phyloP scores from a whole-genome alignment of 257 asterid species.

The Capsicum pubescens region DNA sequence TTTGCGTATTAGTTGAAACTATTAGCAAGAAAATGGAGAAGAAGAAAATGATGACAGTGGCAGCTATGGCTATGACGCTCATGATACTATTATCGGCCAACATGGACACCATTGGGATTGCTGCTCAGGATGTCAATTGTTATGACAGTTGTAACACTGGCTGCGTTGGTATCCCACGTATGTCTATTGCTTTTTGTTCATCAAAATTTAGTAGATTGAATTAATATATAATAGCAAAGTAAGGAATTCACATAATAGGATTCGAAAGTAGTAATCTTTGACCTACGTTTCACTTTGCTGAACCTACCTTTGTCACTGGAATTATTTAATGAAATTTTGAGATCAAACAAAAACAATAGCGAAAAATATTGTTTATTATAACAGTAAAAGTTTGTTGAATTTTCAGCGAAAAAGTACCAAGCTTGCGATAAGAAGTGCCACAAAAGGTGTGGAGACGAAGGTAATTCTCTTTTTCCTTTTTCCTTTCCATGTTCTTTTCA shows the following conservation, averaged over 20 bases:
- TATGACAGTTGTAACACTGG: slow-evolving; percentile 51
- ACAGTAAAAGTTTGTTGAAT: background rate
- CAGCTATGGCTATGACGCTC: slow-evolving; percentile 35
- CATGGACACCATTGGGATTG: slow-evolving; percentile 38
- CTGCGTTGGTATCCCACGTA: slow-evolving; percentile 49
- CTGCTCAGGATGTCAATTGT: slow-evolving; percentile 48
- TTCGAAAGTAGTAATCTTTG: no score
- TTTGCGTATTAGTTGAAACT: no score
- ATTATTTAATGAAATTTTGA: no score
- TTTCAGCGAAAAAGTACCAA: slow-evolving; percentile 40
- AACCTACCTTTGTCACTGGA: no score
- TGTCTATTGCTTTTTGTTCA: background rate
- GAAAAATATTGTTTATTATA: background rate
- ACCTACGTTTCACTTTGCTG: no score
- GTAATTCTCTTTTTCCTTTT: slow-evolving; percentile 26
- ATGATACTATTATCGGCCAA: slow-evolving; percentile 42
- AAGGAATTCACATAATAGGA: no score
- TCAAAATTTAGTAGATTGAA: background rate
- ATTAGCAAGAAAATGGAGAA: slow-evolving; percentile 35
- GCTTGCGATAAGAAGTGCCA: slow-evolving; percentile 54
- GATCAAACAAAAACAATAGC: no score
- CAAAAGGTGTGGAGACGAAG: slow-evolving; percentile 50
- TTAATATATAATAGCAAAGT: background rate
- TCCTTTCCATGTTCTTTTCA: no score
- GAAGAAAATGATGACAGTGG: slow-evolving; percentile 38